phyloP scores from a whole-genome alignment of 495 filamentous ascomycete species.

The Chlorociboria aeruginascens region DNA sequence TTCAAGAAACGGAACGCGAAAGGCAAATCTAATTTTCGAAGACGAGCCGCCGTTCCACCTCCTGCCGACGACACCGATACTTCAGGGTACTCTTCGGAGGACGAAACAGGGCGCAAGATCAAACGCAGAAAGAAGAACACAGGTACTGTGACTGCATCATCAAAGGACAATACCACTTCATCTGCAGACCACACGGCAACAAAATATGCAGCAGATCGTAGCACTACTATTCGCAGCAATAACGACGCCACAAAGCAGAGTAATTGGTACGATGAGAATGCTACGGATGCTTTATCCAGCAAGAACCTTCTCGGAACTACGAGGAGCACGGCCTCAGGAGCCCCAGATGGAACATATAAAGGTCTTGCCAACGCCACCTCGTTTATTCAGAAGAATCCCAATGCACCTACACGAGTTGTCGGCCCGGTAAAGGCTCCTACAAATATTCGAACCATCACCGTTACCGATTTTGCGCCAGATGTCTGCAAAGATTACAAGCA shows the following conservation, averaged over 20 bases:
- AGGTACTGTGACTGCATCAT: conserved; percentile 45
- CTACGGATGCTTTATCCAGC: conserved; percentile 31
- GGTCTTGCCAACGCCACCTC: conserved; percentile 58
- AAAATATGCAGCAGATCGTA: conserved; percentile 47
- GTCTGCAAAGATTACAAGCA: conserved; percentile 94
- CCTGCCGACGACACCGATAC: conserved; percentile 38
- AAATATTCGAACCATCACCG: conserved; percentile 82
- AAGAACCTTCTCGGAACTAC: conserved; percentile 57
- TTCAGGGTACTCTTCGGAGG: conserved; percentile 59
- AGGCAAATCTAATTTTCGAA: conserved; percentile 65
- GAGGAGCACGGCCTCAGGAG: conserved; percentile 21
- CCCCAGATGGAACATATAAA: conserved; percentile 58
- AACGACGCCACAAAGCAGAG: conserved; percentile 88
- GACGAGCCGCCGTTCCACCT: conserved; percentile 72
- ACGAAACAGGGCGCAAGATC: conserved; percentile 57
- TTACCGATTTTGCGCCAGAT: conserved; percentile 85
- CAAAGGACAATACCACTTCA: conserved; percentile 28
- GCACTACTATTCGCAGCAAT: conserved; percentile 43
- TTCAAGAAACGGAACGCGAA: conserved; percentile 85
- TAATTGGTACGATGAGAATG: conserved; percentile 80
- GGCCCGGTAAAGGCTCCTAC: conserved; percentile 83
- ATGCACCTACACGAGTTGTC: conserved; percentile 57
- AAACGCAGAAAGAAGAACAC: conserved; percentile 68
- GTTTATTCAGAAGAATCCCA: conserved; percentile 73
- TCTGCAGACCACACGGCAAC: conserved; percentile 35